Percentiles rank a stretch among this genome's conserved stretches.
Evolutionary conservation across 768 basidiomycete genomes (phyloP).

Genomic region (Lactarius pseudohatsudake): DNA sequence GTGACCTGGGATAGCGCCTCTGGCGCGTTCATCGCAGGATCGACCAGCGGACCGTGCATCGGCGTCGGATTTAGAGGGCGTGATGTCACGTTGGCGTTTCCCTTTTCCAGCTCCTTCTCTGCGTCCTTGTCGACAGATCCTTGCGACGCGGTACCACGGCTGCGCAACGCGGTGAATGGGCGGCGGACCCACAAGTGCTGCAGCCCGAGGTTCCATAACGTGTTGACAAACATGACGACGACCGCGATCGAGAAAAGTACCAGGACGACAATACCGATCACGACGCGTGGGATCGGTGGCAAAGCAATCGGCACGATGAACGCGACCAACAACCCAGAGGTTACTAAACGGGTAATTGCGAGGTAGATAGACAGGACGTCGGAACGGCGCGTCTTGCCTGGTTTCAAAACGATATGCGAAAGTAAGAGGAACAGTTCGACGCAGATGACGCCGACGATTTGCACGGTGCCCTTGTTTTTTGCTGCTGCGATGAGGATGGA

Average conservation of each 20-base stretch:
- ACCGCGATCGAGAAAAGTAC: constrained; percentile 72
- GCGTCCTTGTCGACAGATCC: constrained; percentile 35
- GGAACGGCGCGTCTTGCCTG: constrained; percentile 65
- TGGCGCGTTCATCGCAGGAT: constrained; percentile 40
- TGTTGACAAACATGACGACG: constrained; percentile 66
- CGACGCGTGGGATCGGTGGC: constrained; percentile 74
- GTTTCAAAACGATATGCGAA: constrained; percentile 53
- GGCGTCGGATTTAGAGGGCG: constrained; percentile 57
- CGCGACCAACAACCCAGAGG: constrained; percentile 70
- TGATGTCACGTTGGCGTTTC: constrained; percentile 10
- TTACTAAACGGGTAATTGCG: constrained; percentile 64
- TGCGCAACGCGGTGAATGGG: constrained; percentile 27
- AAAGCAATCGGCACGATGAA: constrained; percentile 69
- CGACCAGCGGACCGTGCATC: constrained; percentile 40
- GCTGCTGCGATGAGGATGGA: constrained; percentile 72
- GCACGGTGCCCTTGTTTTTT: constrained; percentile 58
- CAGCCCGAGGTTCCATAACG: constrained; percentile 46
- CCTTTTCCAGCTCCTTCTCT: constrained; percentile 28
- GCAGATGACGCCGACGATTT: constrained; percentile 65
- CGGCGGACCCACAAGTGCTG: constrained; percentile 37
- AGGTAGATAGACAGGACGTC: constrained; percentile 71
- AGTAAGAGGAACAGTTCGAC: constrained; percentile 63
- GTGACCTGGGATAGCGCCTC: constrained; percentile 49
- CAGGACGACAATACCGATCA: constrained; percentile 72
- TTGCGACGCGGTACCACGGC: constrained; percentile 28